Evolutionary conservation across 352 stramenopile genomes (phyloP), one percentile per base, ranked within the genome.

Genomic region (Lagenidium sp.): DNA sequence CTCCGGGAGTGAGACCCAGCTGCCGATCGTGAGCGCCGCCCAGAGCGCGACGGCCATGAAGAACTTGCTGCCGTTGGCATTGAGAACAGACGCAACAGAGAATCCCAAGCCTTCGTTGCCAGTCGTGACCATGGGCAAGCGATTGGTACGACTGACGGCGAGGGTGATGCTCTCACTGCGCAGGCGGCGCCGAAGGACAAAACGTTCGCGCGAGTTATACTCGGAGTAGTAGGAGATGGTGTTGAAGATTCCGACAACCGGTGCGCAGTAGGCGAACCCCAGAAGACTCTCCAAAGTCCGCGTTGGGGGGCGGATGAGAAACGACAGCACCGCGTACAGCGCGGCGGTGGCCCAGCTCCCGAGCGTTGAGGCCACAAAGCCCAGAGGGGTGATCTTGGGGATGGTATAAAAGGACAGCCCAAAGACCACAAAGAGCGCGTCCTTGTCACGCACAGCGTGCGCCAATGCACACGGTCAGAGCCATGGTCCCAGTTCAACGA

Each of bases 161-260:
- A 91, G 41, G 10, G 74, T 79, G 44, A 91, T 91, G 50, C 79
- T 86, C 52, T 91, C 79, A 29, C 68, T 68, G n/a, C 68, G 57
- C 32, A 91, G 48, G 10, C 79, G 59, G 3, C 73, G 68, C 4
- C 73, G 73, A 20, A 91, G 43, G 25, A 82, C 69, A 45, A 88
- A 91, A 7, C 79, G 70, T 50, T 91, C 79, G 11, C 79, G 60
- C 19, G 73, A 79, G 60, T 86, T 88, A 50, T 85, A 88, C 61
- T 91, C 79, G 2, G 73, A 86, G 48, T 85, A 91, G 60, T 91
- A 91, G 22, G 79, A 73, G 56, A 91, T 87, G 4, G 69, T 85
- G 38, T 87, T 91, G 48, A 91, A 91, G 29, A 88, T 77, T 57
- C 73, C 81, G 18, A 88, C 77, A 20, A 85, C 81, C 0, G 76